These are phyloP conservation scores for Salmacisia buchloeana DNA, from an alignment of 1,284 basidiomycete genomes.

Conservation along the genomic window DNA sequence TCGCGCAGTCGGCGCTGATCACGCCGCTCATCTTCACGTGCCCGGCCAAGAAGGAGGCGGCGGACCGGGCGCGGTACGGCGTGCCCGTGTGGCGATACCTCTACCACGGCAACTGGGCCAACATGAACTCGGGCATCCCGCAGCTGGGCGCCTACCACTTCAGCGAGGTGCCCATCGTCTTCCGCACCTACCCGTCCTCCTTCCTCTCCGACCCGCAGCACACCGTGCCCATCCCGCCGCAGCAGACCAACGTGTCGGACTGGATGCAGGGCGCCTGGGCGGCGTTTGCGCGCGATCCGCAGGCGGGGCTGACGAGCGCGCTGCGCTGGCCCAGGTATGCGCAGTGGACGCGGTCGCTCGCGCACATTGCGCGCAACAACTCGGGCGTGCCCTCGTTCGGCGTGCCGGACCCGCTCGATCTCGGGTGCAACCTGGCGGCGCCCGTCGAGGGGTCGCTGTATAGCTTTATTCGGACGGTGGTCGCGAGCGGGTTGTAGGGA, in stretches of 20 bases:
- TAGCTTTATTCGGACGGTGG: not conserved
- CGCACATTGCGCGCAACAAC: not conserved
- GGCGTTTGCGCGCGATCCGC: constrained; percentile 1
- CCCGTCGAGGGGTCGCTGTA: not conserved
- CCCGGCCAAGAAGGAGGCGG: not conserved
- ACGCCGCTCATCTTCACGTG: constrained; percentile 1
- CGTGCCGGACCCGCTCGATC: not conserved
- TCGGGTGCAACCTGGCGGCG: not conserved
- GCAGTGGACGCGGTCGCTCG: not conserved
- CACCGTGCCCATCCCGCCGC: not conserved
- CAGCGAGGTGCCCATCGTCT: constrained; percentile 2
- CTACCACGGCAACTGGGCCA: constrained; percentile 3
- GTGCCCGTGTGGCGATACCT: not conserved
- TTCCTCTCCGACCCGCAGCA: not conserved
- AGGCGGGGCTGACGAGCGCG: not conserved
- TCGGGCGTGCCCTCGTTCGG: not conserved
- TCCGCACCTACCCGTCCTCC: not conserved
- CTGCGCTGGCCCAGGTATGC: constrained; percentile 4
- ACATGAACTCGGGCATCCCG: not conserved
- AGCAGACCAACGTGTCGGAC: not conserved
- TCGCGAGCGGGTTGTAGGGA: not conserved
- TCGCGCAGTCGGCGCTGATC: not conserved
- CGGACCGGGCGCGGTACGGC: not conserved
- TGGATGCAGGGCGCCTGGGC: constrained; percentile 10
- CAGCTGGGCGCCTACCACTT: constrained; percentile 9